Evolutionary conservation across 257 asterid species (phyloP).

Genomic region (Scutellaria barbata): DNA sequence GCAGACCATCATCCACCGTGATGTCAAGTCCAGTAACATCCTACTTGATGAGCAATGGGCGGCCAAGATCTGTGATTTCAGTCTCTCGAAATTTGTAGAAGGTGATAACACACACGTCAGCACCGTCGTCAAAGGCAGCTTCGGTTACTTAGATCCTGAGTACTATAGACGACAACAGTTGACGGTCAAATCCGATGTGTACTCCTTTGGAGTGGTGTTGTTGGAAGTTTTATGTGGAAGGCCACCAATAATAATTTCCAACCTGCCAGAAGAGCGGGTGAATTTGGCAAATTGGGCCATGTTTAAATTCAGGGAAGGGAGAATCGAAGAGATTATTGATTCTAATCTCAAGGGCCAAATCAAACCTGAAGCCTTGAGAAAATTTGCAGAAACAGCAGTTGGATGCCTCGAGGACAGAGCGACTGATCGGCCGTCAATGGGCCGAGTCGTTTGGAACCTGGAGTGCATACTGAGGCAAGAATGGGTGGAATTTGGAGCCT

Average conservation of each 20-base stretch:
- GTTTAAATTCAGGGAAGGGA: conserved; percentile 42
- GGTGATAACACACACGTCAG: conserved; percentile 51
- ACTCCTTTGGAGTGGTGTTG: conserved; percentile 65
- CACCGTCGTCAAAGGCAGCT: conserved; percentile 29
- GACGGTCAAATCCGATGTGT: conserved; percentile 48
- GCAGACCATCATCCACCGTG: conserved; percentile 61
- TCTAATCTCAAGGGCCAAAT: conserved; percentile 49
- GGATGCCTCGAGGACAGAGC: conserved; percentile 51
- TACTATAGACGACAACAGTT: too few relatives aligned
- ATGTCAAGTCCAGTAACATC: conserved; percentile 66
- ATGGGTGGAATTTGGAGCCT: too few relatives aligned
- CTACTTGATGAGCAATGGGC: conserved; percentile 60
- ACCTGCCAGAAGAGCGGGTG: conserved; percentile 39
- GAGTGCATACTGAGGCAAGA: conserved; percentile 35
- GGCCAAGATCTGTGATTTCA: conserved; percentile 68
- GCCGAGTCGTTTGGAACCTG: conserved; percentile 61
- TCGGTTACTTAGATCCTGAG: too few relatives aligned
- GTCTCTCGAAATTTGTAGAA: conserved; percentile 47
- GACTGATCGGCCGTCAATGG: conserved; percentile 55
- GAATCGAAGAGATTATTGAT: conserved; percentile 51
- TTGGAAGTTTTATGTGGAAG: conserved; percentile 58
- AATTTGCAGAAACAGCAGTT: conserved; percentile 48
- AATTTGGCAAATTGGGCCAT: conserved; percentile 58
- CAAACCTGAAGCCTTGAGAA: conserved; percentile 49
- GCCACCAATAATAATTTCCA: conserved; percentile 39